Conservation (phyloP, 768 basidiomycete genomes). For the Gautieria morchelliformis region DNA sequence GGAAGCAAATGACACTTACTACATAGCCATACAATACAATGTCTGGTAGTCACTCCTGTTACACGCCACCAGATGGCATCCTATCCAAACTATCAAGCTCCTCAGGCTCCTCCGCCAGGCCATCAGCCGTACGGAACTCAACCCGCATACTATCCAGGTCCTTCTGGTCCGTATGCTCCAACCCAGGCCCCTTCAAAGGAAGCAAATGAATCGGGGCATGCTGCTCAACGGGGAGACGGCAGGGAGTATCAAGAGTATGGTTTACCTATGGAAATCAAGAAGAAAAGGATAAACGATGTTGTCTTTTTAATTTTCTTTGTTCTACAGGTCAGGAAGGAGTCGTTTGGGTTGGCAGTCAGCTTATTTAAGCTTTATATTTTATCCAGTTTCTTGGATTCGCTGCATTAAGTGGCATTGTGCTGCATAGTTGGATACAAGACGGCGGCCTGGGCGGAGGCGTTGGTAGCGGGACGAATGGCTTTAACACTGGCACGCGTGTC, state of each 20-base stretch:
- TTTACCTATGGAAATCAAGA: constrained; percentile 15
- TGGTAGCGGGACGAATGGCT: constrained; percentile 30
- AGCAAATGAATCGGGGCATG: constrained; percentile 22
- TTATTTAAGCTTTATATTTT: background rate
- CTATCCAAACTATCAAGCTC: constrained; percentile 41
- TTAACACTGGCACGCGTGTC: constrained; percentile 40
- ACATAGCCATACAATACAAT: background rate
- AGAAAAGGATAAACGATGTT: constrained; percentile 63
- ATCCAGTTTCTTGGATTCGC: constrained; percentile 56
- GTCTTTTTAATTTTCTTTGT: constrained; percentile 64
- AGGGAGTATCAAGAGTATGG: constrained; percentile 41
- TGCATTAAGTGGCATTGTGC: constrained; percentile 54
- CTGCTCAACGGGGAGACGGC: constrained; percentile 10
- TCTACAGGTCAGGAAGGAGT: constrained; percentile 38
- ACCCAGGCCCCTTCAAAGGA: constrained; percentile 15
- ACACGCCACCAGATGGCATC: constrained; percentile 38
- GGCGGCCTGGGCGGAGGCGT: constrained; percentile 69
- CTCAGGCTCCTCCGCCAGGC: constrained; percentile 76
- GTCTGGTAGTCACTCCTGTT: background rate
- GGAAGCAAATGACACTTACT: too few relatives aligned
- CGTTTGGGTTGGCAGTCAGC: background rate
- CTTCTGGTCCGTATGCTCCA: constrained; percentile 19
- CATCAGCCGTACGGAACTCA: constrained; percentile 30
- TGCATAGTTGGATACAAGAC: constrained; percentile 50
- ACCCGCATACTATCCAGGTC: constrained; percentile 15